A percentile compares a stretch with the other conserved stretches of the same genome.
phyloP scores from a whole-genome alignment of 352 stramenopile species.

The Globisporangium nunn region DNA sequence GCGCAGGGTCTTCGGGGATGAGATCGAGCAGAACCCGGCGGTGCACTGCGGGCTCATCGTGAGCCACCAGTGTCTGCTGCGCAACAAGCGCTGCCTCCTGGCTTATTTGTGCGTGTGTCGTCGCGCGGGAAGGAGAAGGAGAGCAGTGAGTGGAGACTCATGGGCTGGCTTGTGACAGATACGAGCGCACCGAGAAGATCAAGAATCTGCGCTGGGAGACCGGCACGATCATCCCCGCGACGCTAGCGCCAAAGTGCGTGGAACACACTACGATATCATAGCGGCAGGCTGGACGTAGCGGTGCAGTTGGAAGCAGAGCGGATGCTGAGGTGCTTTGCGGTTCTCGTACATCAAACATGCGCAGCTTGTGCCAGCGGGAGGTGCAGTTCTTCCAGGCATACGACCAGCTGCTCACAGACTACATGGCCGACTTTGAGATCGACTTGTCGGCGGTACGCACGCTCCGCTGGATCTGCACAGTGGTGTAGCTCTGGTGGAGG shows the following conservation, averaged over 20 bases:
- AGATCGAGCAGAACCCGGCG: slow-evolving; percentile 49
- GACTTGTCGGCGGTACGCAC: slow-evolving; percentile 67
- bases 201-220: slow-evolving; percentile 88
- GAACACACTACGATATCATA: too few relatives aligned
- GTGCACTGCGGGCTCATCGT: slow-evolving; percentile 81
- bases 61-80: slow-evolving; percentile 84
- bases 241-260: slow-evolving; percentile 58
- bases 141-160: too few relatives aligned
- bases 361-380: slow-evolving; percentile 75
- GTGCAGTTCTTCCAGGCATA: slow-evolving; percentile 89
- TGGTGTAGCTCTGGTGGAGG: neutral
- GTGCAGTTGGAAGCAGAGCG: too few relatives aligned
- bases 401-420: slow-evolving; percentile 87
- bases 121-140: neutral
- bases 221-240: slow-evolving; percentile 77
- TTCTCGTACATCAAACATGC: too few relatives aligned
- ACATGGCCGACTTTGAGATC: slow-evolving; percentile 86
- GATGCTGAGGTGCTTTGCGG: neutral
- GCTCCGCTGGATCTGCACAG: neutral
- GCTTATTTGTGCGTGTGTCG: slow-evolving; percentile 66
- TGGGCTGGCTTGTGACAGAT: slow-evolving; percentile 14
- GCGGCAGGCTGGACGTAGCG: too few relatives aligned
- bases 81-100: slow-evolving; percentile 87
- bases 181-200: slow-evolving; percentile 81
- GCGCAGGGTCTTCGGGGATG: slow-evolving; percentile 49